Percentiles rank a stretch among this genome's conserved stretches.
Conservation (phyloP, 257 asterid species). For the Orobanche coerulescens region DNA sequence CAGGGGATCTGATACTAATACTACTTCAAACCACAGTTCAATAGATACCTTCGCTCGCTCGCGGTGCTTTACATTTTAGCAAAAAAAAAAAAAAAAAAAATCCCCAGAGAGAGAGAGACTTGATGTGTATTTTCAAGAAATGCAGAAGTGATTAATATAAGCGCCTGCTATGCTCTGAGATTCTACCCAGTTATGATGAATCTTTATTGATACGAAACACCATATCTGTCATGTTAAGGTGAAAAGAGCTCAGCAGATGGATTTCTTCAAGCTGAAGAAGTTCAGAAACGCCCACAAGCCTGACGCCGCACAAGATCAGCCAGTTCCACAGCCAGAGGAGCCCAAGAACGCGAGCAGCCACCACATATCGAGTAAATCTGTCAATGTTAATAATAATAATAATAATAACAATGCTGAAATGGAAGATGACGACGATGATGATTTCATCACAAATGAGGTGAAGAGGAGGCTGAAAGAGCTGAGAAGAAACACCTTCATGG, state of each 20-base stretch:
- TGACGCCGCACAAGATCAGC: constrained; percentile 37
- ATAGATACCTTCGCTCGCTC: no score
- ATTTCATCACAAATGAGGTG: constrained; percentile 86
- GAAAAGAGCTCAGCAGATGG: constrained; percentile 33
- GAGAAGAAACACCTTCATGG: constrained; percentile 88
- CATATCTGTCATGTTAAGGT: neutral
- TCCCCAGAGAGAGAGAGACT: no score
- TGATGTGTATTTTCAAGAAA: neutral
- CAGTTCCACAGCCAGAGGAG: constrained; percentile 46
- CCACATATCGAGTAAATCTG: constrained; percentile 37
- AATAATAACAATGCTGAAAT: constrained; percentile 37
- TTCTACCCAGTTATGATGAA: no score
- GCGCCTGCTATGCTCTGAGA: no score
- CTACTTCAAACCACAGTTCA: no score
- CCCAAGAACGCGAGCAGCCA: constrained; percentile 28
- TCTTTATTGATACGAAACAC: no score
- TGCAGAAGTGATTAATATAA: neutral
- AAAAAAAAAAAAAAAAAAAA: no score
- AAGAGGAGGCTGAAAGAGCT: constrained; percentile 92
- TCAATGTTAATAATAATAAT: constrained; percentile 39
- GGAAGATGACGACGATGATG: constrained; percentile 80
- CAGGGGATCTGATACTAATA: no score
- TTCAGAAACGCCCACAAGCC: constrained; percentile 58
- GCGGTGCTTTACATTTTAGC: neutral
- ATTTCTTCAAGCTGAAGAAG: constrained; percentile 65